Percentiles rank a stretch among this genome's conserved stretches.
Conservation (phyloP, 768 basidiomycete species). For the Lactifluus echinatus region DNA sequence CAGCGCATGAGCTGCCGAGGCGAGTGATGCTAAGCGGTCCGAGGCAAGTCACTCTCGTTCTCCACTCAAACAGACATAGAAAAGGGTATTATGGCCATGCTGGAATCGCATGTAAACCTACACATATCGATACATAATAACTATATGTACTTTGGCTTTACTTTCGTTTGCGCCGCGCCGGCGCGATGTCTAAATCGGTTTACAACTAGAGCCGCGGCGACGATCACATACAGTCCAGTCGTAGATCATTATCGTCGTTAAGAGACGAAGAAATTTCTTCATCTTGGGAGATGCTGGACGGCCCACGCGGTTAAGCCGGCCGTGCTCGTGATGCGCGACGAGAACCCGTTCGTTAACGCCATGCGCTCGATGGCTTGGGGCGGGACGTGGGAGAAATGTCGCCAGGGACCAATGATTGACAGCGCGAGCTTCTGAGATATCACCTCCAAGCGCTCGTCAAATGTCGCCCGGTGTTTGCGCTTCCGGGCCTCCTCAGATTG, state of each 20-base stretch:
- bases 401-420: not conserved
- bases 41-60: too few relatives aligned
- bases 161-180: too few relatives aligned
- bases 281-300: not conserved
- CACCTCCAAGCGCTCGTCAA: conserved; percentile 12
- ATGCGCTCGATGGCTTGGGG: conserved; percentile 5
- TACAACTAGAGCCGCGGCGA: not conserved
- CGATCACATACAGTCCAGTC: not conserved
- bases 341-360: not conserved
- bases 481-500: conserved; percentile 7
- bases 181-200: too few relatives aligned
- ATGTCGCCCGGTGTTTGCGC: not conserved
- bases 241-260: not conserved
- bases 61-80: too few relatives aligned
- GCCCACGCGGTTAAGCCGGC: conserved; percentile 2
- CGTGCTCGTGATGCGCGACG: conserved; percentile 4
- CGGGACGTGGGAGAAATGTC: not conserved
- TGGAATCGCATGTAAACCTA: too few relatives aligned
- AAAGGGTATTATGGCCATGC: too few relatives aligned
- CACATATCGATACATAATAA: too few relatives aligned
- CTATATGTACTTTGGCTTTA: too few relatives aligned
- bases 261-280: not conserved
- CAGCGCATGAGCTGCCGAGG: too few relatives aligned
- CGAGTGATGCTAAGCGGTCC: too few relatives aligned
- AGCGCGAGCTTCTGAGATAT: conserved; percentile 2